Base-by-base conservation (phyloP, 768 basidiomycete genomes). In the Kwoniella sp. region DNA sequence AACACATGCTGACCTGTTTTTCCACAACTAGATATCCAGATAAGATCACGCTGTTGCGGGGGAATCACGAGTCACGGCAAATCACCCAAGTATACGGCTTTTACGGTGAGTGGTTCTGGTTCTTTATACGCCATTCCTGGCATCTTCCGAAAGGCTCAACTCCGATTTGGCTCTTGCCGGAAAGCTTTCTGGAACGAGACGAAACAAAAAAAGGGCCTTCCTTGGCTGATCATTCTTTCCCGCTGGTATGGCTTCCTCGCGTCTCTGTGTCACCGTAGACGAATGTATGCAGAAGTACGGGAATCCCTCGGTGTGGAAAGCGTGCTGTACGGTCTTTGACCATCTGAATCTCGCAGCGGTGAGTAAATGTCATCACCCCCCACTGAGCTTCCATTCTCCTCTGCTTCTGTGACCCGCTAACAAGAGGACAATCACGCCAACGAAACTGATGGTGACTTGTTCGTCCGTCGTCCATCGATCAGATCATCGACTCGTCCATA, bases 11-110 rank as follows among this genome's bases (percentile, higher is more conserved):
- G 34, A 13, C 34, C 34, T 37, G 5, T 13, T 37, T 37, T 37
- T 37, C 34, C 92, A 17, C 85, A 94, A 13, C 95, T 71, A 91
- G 95, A 75, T 99, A 99, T 84, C 91, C 93, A 66, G 95, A 98
- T 82, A 89, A 93, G 61, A 91, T 98, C 74, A 98, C 96, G 61
- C 93, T 99, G 78, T 85, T 99, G 55, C 88, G 96, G 69, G 96
- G 96, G 51, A 98, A 99, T 82, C 96, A 99, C 85, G 96, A 99
- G 83, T 93, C 91, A 71, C 87, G 96, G 76, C 96, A 99, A 85
- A 99, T 99, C 85, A 99, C 96, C 25, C 96, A 99, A 82, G 96
- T 99, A 22, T 97, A 97, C 65, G 95, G 94, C n/a, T 97, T 96
- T 80, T 97, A 96, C 77, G 93, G 93, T 93, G 63, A 67, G 87